Conservation (phyloP, 106 monocot genomes). For the Dactylorhiza incarnata region DNA sequence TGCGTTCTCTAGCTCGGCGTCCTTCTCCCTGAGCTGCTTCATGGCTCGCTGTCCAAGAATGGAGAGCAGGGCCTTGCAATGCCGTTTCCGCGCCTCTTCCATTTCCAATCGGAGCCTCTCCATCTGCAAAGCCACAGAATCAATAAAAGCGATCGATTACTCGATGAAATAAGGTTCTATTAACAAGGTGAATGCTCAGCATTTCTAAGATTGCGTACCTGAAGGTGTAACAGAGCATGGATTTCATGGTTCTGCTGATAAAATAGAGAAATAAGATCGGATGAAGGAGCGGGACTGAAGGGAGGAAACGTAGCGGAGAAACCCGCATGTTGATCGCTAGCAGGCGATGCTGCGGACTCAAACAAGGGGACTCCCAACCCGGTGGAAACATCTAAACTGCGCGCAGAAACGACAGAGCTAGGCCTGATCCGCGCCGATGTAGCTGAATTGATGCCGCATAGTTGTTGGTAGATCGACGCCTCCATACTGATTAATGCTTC, state of each 20-base stretch:
- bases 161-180: neutral
- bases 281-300: neutral
- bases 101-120: conserved; percentile 37
- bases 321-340: neutral
- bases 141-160: neutral
- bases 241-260: conserved; percentile 35
- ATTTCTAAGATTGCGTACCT: conserved; percentile 19
- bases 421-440: neutral
- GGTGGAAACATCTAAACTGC: too few relatives aligned
- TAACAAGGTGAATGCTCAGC: neutral
- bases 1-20: conserved; percentile 31
- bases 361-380: too few relatives aligned
- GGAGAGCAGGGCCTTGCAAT: conserved; percentile 22
- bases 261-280: conserved; percentile 21
- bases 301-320: conserved; percentile 26
- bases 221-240: conserved; percentile 31
- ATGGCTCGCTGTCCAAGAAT: conserved; percentile 9
- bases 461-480: neutral
- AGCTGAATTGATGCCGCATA: neutral
- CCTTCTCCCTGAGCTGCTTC: conserved; percentile 32
- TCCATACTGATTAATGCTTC: too few relatives aligned
- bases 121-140: conserved; percentile 10
- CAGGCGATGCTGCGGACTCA: neutral
- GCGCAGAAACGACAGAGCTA: neutral
- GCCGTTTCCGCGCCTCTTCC: conserved; percentile 28